Evolutionary conservation across 2,329 filamentous ascomycete genomes (phyloP).

Genomic region (Aspergillus sp.): DNA sequence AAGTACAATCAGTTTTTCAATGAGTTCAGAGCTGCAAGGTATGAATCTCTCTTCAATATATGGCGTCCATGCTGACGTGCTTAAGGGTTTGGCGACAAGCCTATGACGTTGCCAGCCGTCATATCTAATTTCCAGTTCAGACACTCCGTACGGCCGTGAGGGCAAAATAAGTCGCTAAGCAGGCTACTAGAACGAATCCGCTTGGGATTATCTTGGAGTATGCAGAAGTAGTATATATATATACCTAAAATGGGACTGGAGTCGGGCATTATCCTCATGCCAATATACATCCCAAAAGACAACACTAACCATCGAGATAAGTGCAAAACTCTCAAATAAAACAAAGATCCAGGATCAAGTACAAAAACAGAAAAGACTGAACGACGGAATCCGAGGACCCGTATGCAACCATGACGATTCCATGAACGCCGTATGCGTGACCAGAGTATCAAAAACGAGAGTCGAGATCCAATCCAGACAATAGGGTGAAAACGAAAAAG

Average conservation of each 20-base stretch:
- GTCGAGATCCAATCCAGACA: not conserved
- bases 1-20: not conserved
- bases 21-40: not conserved
- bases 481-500: slow-evolving; percentile 1
- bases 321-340: not conserved
- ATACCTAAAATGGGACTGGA: not conserved
- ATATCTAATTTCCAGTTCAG: not conserved
- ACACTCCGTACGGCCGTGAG: not conserved
- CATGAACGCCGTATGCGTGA: not conserved
- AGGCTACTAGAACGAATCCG: not conserved
- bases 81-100: not conserved
- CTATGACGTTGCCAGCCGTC: slow-evolving; percentile 7
- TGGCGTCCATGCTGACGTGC: not conserved
- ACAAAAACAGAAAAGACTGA: not conserved
- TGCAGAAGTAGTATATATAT: not conserved
- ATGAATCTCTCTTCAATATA: not conserved
- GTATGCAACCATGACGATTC: not conserved
- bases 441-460: not conserved
- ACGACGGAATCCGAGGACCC: not conserved
- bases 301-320: not conserved
- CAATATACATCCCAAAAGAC: not conserved
- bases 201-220: not conserved
- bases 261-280: not conserved
- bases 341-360: not conserved
- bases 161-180: too few species aligned